A percentile compares a stretch with the other conserved stretches of the same genome.
phyloP scores from a whole-genome alignment of 2,329 filamentous ascomycete species.

The Penicillium sp. region DNA sequence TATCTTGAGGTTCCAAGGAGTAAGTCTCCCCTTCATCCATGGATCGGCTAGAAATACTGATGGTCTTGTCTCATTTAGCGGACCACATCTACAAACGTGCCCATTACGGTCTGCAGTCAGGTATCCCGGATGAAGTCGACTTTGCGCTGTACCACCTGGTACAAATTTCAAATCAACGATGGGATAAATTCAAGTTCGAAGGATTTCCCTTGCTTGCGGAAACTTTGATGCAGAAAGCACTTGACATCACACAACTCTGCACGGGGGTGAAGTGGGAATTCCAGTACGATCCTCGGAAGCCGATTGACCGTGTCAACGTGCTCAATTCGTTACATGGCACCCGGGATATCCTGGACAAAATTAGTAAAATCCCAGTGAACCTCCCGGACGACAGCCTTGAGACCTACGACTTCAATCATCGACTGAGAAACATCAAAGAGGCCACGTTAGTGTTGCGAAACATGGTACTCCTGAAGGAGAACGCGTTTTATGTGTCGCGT shows the following conservation, averaged over 20 bases:
- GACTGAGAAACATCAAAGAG: conserved; percentile 70
- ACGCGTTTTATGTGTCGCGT: conserved; percentile 70
- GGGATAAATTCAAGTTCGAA: conserved; percentile 92
- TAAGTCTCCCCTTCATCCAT: conserved; percentile 15
- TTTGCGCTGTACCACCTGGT: conserved; percentile 89
- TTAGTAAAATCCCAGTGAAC: conserved; percentile 54
- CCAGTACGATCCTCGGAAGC: conserved; percentile 54
- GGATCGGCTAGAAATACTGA: background rate
- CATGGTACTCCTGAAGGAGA: conserved; percentile 88
- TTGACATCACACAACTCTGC: conserved; percentile 69
- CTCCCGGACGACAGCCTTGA: conserved; percentile 59
- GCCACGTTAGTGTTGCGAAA: conserved; percentile 82
- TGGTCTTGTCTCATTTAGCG: conserved; percentile 24
- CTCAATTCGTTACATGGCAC: conserved; percentile 61
- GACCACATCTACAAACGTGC: conserved; percentile 77
- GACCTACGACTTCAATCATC: conserved; percentile 60
- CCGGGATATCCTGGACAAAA: conserved; percentile 61
- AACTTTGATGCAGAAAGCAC: conserved; percentile 72
- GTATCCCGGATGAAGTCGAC: conserved; percentile 71
- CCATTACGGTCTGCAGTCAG: conserved; percentile 71
- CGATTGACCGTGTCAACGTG: conserved; percentile 46
- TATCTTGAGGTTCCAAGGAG: conserved; percentile 32
- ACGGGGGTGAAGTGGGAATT: conserved; percentile 76
- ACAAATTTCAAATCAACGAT: conserved; percentile 87
- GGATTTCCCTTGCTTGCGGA: conserved; percentile 83